Evolutionary conservation across 2,329 filamentous ascomycete genomes (phyloP).

Genomic region (Sclerotinia glacialis): DNA sequence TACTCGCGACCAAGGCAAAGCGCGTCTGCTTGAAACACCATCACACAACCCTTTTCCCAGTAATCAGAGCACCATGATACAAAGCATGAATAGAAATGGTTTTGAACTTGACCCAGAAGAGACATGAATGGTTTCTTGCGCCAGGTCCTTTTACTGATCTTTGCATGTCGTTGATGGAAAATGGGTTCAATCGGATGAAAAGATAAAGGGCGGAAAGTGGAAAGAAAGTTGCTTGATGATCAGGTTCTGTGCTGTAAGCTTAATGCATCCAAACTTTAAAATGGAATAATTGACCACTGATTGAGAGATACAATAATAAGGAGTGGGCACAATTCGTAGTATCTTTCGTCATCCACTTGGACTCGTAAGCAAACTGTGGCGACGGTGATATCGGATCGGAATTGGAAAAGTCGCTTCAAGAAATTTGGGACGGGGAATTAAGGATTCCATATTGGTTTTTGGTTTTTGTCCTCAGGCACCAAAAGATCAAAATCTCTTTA

Average conservation of each 20-base stretch:
- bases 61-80: not conserved
- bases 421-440: too few relatives aligned
- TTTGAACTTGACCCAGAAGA: conserved; percentile 7
- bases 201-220: not conserved
- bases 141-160: not conserved
- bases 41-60: not conserved
- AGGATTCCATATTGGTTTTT: too few relatives aligned
- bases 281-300: not conserved
- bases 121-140: not conserved
- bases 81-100: not conserved
- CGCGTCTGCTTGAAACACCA: conserved; percentile 13
- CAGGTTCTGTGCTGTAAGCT: not conserved
- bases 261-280: not conserved
- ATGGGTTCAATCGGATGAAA: not conserved
- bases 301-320: not conserved
- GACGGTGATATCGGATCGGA: conserved; percentile 3
- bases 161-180: not conserved
- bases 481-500: too few relatives aligned
- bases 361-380: conserved; percentile 11
- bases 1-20: not conserved
- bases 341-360: conserved; percentile 5
- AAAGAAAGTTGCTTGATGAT: too few relatives aligned
- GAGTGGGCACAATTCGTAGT: not conserved
- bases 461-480: too few relatives aligned
- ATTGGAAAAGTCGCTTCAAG: not conserved